These are phyloP conservation scores for Neobulgaria alba DNA, from an alignment of 2,329 filamentous ascomycete species.

Conservation along the genomic window DNA sequence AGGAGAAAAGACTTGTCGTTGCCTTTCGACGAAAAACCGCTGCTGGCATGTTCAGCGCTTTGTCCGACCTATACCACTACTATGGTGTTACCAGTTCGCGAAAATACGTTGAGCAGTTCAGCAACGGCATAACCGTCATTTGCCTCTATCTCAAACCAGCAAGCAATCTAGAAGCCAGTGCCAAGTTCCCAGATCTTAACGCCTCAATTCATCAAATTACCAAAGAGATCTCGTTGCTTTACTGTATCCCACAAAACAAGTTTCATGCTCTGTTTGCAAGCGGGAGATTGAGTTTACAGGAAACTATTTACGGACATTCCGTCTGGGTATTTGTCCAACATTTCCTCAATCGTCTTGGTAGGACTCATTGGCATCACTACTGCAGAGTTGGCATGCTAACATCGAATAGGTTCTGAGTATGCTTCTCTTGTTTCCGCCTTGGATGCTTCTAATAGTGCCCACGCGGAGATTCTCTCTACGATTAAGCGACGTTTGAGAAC, in stretches of 20 bases:
- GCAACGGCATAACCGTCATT: conserved; percentile 95
- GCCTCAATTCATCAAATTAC: conserved; percentile 97
- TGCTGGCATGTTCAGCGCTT: conserved; percentile 84
- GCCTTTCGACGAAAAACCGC: conserved; percentile 92
- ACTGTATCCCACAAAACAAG: conserved; percentile 96
- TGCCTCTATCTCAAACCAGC: conserved; percentile 84
- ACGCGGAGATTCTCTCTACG: conserved; percentile 78
- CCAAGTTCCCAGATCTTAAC: conserved; percentile 68
- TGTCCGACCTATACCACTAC: conserved; percentile 97
- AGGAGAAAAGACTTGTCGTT: conserved; percentile 89
- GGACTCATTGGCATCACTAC: neutral
- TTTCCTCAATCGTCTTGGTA: conserved; percentile 86
- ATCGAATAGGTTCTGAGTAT: conserved; percentile 61
- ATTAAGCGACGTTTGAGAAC: conserved; percentile 91
- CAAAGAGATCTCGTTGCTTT: conserved; percentile 93
- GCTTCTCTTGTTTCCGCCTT: conserved; percentile 75
- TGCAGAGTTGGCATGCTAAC: conserved; percentile 2
- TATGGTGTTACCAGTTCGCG: conserved; percentile 93
- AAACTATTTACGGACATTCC: conserved; percentile 94
- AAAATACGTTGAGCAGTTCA: conserved; percentile 98
- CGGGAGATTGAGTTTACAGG: conserved; percentile 82
- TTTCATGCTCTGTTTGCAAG: conserved; percentile 84
- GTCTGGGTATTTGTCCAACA: conserved; percentile 97
- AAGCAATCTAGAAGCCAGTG: conserved; percentile 45
- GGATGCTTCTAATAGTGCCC: conserved; percentile 70